These are phyloP conservation scores for Thermothelomyces thermophilus DNA, from an alignment of 2,329 filamentous ascomycete species.

Conservation along the genomic window DNA sequence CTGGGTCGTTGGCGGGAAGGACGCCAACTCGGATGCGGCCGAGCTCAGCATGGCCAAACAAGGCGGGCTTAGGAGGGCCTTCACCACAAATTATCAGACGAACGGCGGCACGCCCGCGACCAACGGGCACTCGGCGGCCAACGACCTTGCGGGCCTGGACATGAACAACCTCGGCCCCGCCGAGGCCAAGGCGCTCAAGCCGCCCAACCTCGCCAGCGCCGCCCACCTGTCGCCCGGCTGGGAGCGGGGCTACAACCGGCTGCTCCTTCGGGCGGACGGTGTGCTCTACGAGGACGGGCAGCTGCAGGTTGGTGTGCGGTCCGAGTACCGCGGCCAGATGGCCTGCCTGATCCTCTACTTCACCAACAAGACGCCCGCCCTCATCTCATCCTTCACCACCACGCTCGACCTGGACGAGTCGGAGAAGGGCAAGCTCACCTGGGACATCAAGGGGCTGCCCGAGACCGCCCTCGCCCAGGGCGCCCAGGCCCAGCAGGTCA, in stretches of 20 bases:
- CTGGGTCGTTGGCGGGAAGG: constrained; percentile 96
- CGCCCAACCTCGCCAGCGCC: constrained; percentile 83
- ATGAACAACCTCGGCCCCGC: constrained; percentile 56
- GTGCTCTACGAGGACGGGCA: constrained; percentile 93
- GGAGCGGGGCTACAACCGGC: constrained; percentile 80
- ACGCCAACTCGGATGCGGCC: constrained; percentile 74
- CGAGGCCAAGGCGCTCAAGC: constrained; percentile 52
- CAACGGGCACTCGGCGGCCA: constrained; percentile 44
- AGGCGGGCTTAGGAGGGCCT: constrained; percentile 77
- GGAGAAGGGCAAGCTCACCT: constrained; percentile 62
- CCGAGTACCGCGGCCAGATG: constrained; percentile 91
- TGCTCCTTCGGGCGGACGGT: constrained; percentile 75
- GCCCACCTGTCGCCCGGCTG: constrained; percentile 91
- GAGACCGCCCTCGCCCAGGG: constrained; percentile 71
- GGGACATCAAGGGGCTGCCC: constrained; percentile 82
- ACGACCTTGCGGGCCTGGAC: constrained; percentile 77
- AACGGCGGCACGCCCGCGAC: constrained; percentile 44
- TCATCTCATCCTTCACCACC: constrained; percentile 88
- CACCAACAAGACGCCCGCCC: constrained; percentile 81
- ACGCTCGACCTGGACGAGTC: constrained; percentile 74
- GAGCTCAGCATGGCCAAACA: constrained; percentile 78
- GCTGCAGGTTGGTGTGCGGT: constrained; percentile 83
- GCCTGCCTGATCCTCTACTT: constrained; percentile 95
- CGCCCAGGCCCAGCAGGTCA: constrained; percentile 81
- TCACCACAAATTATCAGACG: constrained; percentile 54